Conservation (phyloP, 805 yeast genomes). For the Hanseniaspora osmophila region DNA sequence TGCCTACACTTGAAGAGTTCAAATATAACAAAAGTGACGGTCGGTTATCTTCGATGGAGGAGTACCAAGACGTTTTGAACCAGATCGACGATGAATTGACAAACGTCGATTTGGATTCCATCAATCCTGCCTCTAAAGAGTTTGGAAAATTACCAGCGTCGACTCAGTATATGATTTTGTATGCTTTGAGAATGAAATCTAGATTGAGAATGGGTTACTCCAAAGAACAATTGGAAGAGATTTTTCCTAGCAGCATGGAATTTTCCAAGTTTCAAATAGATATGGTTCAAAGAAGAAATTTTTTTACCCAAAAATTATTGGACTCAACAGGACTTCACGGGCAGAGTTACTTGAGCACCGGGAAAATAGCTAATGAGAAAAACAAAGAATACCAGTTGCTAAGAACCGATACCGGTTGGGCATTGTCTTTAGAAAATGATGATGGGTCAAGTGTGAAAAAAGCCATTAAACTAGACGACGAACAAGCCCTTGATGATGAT, state of each 20-base stretch:
- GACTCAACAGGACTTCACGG: constrained; percentile 65
- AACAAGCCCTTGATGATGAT: constrained; percentile 13
- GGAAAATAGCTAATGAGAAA: constrained; percentile 70
- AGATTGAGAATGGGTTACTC: constrained; percentile 90
- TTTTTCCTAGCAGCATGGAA: constrained; percentile 78
- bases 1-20: constrained; percentile 56
- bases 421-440: constrained; percentile 42
- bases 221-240: constrained; percentile 67
- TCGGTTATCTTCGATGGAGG: constrained; percentile 62
- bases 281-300: constrained; percentile 84
- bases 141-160: constrained; percentile 66
- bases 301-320: constrained; percentile 76
- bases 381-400: constrained; percentile 63
- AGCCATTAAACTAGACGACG: constrained; percentile 27
- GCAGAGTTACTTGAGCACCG: constrained; percentile 23
- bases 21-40: constrained; percentile 43
- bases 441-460: constrained; percentile 28
- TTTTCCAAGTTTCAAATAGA: constrained; percentile 87
- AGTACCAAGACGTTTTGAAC: constrained; percentile 44
- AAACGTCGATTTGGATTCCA: constrained; percentile 51
- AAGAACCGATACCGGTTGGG: constrained; percentile 74
- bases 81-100: constrained; percentile 49
- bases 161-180: constrained; percentile 77
- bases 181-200: constrained; percentile 70
- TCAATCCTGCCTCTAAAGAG: constrained; percentile 74